phyloP scores from a whole-genome alignment of 2,329 filamentous ascomycete species.

The Colletotrichum musicola region DNA sequence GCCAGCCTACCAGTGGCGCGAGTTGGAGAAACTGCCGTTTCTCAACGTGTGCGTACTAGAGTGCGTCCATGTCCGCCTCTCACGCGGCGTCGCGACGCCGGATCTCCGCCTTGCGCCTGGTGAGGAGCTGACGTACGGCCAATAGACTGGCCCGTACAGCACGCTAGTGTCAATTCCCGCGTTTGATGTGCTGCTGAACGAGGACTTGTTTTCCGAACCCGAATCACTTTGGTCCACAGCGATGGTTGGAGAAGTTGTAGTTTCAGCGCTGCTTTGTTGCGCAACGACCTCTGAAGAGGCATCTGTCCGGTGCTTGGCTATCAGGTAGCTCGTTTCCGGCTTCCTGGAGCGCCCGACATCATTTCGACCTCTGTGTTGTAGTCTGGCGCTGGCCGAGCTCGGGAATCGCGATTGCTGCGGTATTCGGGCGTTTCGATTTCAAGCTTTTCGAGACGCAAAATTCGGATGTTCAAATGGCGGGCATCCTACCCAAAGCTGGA shows the following conservation, averaged over 20 bases:
- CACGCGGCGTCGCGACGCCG: slow-evolving; percentile 50
- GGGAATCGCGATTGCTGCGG: slow-evolving; percentile 40
- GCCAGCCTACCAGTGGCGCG: slow-evolving; percentile 34
- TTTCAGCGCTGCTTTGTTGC: slow-evolving; percentile 42
- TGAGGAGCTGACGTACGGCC: slow-evolving; percentile 45
- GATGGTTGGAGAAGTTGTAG: slow-evolving; percentile 40
- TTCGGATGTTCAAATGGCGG: slow-evolving; percentile 40
- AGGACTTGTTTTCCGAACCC: slow-evolving; percentile 42
- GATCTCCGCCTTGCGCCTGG: slow-evolving; percentile 48
- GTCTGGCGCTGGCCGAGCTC: slow-evolving; percentile 43
- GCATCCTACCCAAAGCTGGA: too few species aligned
- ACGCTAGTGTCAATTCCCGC: slow-evolving; percentile 54
- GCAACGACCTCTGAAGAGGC: slow-evolving; percentile 40
- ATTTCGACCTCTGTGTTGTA: background rate
- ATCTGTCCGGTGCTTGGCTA: slow-evolving; percentile 42
- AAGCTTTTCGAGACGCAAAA: slow-evolving; percentile 45
- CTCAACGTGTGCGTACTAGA: slow-evolving; percentile 55
- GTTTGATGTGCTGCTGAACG: slow-evolving; percentile 44
- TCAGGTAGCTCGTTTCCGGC: slow-evolving; percentile 39
- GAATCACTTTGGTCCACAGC: slow-evolving; percentile 43
- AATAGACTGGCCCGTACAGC: slow-evolving; percentile 46
- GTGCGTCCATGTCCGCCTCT: slow-evolving; percentile 55
- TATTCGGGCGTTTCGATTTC: slow-evolving; percentile 43
- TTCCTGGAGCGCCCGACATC: background rate
- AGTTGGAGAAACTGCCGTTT: slow-evolving; percentile 51